Evolutionary conservation across 768 basidiomycete genomes (phyloP).

Genomic region (Tephrocybe sp.): DNA sequence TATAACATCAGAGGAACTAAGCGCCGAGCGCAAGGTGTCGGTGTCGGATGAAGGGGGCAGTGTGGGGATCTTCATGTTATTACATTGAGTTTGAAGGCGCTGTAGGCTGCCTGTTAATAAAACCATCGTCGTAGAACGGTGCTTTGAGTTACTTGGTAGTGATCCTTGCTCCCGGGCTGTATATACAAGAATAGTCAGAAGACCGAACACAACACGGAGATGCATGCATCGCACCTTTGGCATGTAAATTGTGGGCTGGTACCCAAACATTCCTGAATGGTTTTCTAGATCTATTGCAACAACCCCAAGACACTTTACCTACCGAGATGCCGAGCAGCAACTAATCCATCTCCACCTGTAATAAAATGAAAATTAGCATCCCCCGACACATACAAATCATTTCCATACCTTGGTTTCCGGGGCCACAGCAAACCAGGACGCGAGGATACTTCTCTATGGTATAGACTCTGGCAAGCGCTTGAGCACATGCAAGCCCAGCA

Average conservation of each 20-base stretch:
- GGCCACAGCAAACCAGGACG: slow-evolving; percentile 95
- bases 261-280: slow-evolving; percentile 82
- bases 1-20: slow-evolving; percentile 71
- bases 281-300: not conserved
- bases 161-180: slow-evolving; percentile 89
- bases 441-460: slow-evolving; percentile 61
- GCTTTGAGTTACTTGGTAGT: slow-evolving; percentile 64
- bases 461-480: slow-evolving; percentile 79
- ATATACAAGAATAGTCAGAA: not conserved
- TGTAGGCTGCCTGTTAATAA: slow-evolving; percentile 22
- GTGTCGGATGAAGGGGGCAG: slow-evolving; percentile 48
- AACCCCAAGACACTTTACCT: slow-evolving; percentile 16
- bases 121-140: not conserved
- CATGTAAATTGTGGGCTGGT: slow-evolving; percentile 85
- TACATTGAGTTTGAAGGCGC: slow-evolving; percentile 83
- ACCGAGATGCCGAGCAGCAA: slow-evolving; percentile 94
- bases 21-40: slow-evolving; percentile 44
- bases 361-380: not conserved
- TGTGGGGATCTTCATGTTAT: slow-evolving; percentile 82
- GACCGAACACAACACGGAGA: not conserved
- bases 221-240: slow-evolving; percentile 66
- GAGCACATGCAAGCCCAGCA: slow-evolving; percentile 92
- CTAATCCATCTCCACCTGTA: slow-evolving; percentile 87
- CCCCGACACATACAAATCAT: not conserved
- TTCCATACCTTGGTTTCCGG: slow-evolving; percentile 81